Evolutionary conservation across 2,329 filamentous ascomycete genomes (phyloP).

Genomic region (Lithohypha guttulata): DNA sequence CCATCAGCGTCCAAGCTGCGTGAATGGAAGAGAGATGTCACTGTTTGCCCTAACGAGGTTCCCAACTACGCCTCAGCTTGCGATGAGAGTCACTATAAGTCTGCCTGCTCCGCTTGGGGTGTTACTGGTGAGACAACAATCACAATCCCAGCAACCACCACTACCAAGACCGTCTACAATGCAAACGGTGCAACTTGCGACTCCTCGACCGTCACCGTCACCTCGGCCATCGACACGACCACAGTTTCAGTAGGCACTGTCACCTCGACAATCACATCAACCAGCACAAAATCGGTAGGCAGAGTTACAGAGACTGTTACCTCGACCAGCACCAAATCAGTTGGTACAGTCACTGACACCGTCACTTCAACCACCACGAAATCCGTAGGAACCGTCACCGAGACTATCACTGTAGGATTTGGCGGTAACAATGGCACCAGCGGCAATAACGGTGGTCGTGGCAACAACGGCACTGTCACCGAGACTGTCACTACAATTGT

Average conservation of each 20-base stretch:
- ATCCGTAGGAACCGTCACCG: slow-evolving; percentile 4
- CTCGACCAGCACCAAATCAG: too few relatives aligned
- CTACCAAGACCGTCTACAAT: slow-evolving; percentile 21
- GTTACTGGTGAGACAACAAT: slow-evolving; percentile 18
- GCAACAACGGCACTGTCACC: slow-evolving; percentile 4
- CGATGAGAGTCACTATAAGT: slow-evolving; percentile 16
- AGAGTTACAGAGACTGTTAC: too few relatives aligned
- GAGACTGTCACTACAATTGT: slow-evolving; percentile 2
- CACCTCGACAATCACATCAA: too few relatives aligned
- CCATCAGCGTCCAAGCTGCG: background rate
- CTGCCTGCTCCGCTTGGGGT: slow-evolving; percentile 18
- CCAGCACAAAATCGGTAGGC: too few relatives aligned
- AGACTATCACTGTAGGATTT: slow-evolving; percentile 9
- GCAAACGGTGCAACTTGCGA: background rate
- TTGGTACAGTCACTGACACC: slow-evolving; percentile 2
- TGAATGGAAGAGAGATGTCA: slow-evolving; percentile 18
- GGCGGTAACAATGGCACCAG: slow-evolving; percentile 2
- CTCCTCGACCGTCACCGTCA: too few relatives aligned
- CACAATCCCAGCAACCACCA: slow-evolving; percentile 19
- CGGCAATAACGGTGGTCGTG: slow-evolving; percentile 3
- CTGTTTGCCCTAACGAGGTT: slow-evolving; percentile 21
- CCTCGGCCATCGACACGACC: too few relatives aligned
- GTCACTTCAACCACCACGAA: slow-evolving; percentile 6
- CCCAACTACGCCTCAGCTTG: slow-evolving; percentile 22
- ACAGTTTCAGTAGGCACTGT: too few relatives aligned